These are phyloP conservation scores for Dactylella cylindrospora DNA, from an alignment of 2,329 filamentous ascomycete species.

Conservation along the genomic window DNA sequence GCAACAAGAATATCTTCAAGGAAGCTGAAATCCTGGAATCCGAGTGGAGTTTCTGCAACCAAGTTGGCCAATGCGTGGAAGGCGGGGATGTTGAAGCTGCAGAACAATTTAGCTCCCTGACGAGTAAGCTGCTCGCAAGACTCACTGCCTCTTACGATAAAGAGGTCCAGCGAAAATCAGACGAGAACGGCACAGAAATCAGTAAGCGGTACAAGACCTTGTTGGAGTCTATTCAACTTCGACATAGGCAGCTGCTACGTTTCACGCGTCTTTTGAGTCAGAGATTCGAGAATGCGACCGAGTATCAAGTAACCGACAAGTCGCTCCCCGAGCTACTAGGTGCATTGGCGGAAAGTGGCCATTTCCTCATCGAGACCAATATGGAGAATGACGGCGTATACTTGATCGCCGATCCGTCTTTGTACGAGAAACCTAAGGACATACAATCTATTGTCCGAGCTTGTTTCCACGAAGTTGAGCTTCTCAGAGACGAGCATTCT, in stretches of 20 bases:
- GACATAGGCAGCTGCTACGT: constrained; percentile 93
- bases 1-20: constrained; percentile 99
- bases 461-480: constrained; percentile 69
- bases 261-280: constrained; percentile 69
- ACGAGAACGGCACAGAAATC: constrained; percentile 83
- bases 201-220: constrained; percentile 96
- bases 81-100: constrained; percentile 95
- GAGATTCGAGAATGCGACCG: constrained; percentile 93
- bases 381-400: constrained; percentile 75
- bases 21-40: constrained; percentile 96
- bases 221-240: constrained; percentile 90
- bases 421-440: constrained; percentile 74
- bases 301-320: constrained; percentile 80
- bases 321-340: constrained; percentile 76
- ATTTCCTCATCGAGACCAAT: constrained; percentile 79
- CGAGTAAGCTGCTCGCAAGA: constrained; percentile 85
- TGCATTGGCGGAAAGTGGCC: constrained; percentile 74
- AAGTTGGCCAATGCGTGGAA: constrained; percentile 86
- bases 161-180: constrained; percentile 79
- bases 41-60: constrained; percentile 96
- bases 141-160: constrained; percentile 88
- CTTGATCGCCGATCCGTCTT: constrained; percentile 77
- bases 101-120: constrained; percentile 92
- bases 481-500: constrained; percentile 69
- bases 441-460: constrained; percentile 84